Evolutionary conservation across 768 basidiomycete species (phyloP), one percentile per base, ranked within the genome.

Genomic region (Boletus eberwhitei): DNA sequence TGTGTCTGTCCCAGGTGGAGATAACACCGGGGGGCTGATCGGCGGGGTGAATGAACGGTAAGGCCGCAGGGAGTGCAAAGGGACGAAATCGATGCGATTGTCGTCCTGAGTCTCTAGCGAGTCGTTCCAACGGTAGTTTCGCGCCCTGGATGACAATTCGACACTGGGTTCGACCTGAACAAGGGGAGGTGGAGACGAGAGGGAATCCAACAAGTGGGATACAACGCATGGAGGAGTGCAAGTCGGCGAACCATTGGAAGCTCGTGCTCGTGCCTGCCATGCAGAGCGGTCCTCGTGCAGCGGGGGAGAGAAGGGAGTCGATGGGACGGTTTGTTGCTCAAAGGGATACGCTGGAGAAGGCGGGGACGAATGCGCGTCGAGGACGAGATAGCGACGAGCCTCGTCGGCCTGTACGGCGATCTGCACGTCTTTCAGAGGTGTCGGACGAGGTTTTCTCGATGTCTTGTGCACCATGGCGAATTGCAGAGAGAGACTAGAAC

Each of bases 371-470:
- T 47, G 36, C 8, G 38, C 22, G 43, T 57, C 61, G 38, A 63
- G 54, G n/a, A 59, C 19, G 39, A 53, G 48, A 39, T 59, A 58
- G 40, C 45, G 59, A 34, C 57, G 55, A n/a, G 40, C n/a, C 22
- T 53, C 57, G 26, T 34, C 38, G 35, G 48, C 32, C n/a, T 58
- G 67, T 9, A 53, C 29, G 24, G 56, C 38, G 46, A 49, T 41
- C 60, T 64, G 62, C 29, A 70, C 39, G 38, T 62, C 57, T 29
- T 37, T 58, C 13, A 69, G 54, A 6, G 60, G 43, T 12, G 32
- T 12, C 17, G 62, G 67, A 12, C 55, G 51, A 3, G 53, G 0
- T 44, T 52, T 55, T 37, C 26, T 38, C 35, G 22, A 26, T 13
- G 47, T 24, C 35, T 54, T 58, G 48, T 22, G 36, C 22, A 5